Conservation (phyloP, 371 early-diverging fungal species). For the Paraphysoderma sedebokerense region DNA sequence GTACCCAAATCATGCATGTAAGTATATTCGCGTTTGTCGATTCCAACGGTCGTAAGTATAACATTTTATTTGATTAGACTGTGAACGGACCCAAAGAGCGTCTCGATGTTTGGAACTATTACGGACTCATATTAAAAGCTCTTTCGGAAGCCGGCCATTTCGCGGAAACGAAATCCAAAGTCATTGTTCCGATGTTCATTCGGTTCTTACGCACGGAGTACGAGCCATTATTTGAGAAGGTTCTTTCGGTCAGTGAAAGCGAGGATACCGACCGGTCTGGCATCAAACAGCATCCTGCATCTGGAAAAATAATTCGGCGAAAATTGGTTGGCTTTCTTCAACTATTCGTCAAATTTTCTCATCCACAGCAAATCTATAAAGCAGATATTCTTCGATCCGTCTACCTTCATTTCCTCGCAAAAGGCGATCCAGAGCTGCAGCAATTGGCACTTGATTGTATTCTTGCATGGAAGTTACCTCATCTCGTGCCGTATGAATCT, state of each 20-base stretch:
- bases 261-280: background rate
- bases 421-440: slow-evolving; percentile 66
- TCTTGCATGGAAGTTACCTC: slow-evolving; percentile 51
- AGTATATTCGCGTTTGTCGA: no score
- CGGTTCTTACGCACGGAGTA: slow-evolving; percentile 42
- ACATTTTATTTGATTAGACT: no score
- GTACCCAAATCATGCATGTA: no score
- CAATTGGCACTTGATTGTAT: slow-evolving; percentile 61
- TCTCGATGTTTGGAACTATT: slow-evolving; percentile 60
- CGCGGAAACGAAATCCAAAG: slow-evolving; percentile 48
- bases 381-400: slow-evolving; percentile 30
- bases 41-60: slow-evolving; percentile 1
- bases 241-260: background rate
- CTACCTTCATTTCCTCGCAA: slow-evolving; percentile 52
- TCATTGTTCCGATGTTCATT: slow-evolving; percentile 58
- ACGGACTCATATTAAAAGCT: slow-evolving; percentile 41
- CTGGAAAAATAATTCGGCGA: background rate
- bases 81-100: no score
- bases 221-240: slow-evolving; percentile 8
- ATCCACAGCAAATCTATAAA: slow-evolving; percentile 32
- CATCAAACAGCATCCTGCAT: background rate
- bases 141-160: slow-evolving; percentile 42
- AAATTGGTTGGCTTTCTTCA: slow-evolving; percentile 44
- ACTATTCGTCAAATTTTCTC: slow-evolving; percentile 55
- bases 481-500: slow-evolving; percentile 50